Base-by-base conservation (phyloP, 1,284 basidiomycete species). In the Leccinum variabile region DNA sequence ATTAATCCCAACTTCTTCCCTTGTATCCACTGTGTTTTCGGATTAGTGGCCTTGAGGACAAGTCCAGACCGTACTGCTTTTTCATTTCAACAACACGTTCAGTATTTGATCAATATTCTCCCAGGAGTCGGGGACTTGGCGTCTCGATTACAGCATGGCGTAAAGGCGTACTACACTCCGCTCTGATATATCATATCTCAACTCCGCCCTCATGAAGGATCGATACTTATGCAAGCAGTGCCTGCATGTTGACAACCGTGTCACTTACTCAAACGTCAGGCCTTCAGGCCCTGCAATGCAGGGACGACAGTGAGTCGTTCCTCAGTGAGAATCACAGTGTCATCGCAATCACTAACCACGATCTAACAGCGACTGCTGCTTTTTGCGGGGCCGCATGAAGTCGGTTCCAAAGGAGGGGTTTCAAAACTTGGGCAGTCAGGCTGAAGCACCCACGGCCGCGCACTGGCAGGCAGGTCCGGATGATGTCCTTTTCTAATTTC, bases 381-480 rank as follows among this genome's bases (percentile, higher is more conserved):
- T 41, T 37, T 39, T 33, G 58, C 64, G 62, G 62, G 10, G 59
- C 69, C 69, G 68, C 67, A 55, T 66, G 60, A 65, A 69, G 55
- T 54, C 44, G 16, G 44, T 61, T 58, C 55, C 62, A 59, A 56
- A 60, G 50, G 54, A 57, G 28, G 41, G 53, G 58, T 66, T 49
- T 68, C 56, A 55, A 54, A 59, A 32, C 32, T 32, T 33, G 16
- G 54, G 5, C 16, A 22, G 64, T n/a, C 65, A 44, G 32, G 49
- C 11, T 13, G 14, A 13, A n/a, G 55, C 46, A 57, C 37, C 14
- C 49, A 52, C 49, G 25, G 14, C 25, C 52, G 30, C 35, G 14
- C 28, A n/a, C 37, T 28, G n/a, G 46, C 11, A 33, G 35, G 46
- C 46, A 13, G 11, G 46, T 8, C 22, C 3, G 46, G 6, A 22